phyloP scores from a whole-genome alignment of 1,139 yeast genomes.

The Pichiaceae sp. region DNA sequence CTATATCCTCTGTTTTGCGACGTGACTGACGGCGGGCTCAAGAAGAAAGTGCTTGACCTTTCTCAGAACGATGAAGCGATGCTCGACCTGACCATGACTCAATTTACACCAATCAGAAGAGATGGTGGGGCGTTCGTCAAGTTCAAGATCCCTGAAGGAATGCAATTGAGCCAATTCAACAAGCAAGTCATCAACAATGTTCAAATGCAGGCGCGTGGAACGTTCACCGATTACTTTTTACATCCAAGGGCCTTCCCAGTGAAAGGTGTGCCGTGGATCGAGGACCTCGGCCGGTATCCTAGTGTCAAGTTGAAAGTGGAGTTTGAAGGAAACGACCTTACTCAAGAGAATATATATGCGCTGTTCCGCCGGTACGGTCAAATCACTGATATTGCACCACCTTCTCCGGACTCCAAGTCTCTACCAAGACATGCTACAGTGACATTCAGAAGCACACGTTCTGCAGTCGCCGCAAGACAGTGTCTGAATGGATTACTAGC shows the following conservation, averaged over 20 bases:
- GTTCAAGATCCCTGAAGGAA: slow-evolving; percentile 48
- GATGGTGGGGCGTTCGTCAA: slow-evolving; percentile 95
- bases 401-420: slow-evolving; percentile 35
- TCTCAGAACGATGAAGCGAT: slow-evolving; percentile 10
- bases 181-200: slow-evolving; percentile 43
- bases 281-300: slow-evolving; percentile 76
- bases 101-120: slow-evolving; percentile 58
- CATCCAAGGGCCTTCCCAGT: slow-evolving; percentile 57
- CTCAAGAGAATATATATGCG: slow-evolving; percentile 80
- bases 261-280: slow-evolving; percentile 93
- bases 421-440: slow-evolving; percentile 41
- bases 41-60: slow-evolving; percentile 16
- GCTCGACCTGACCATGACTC: slow-evolving; percentile 30
- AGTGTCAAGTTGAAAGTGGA: slow-evolving; percentile 52
- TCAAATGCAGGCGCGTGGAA: slow-evolving; percentile 21
- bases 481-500: slow-evolving; percentile 75
- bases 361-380: slow-evolving; percentile 82
- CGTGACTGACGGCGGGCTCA: slow-evolving; percentile 17
- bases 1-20: slow-evolving; percentile 19
- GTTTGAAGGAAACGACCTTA: slow-evolving; percentile 66
- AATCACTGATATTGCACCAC: slow-evolving; percentile 65
- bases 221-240: slow-evolving; percentile 27
- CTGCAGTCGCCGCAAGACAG: slow-evolving; percentile 83
- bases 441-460: slow-evolving; percentile 44
- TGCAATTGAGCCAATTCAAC: slow-evolving; percentile 42